These are phyloP conservation scores for Symmetrospora coprosmae DNA, from an alignment of 768 basidiomycete species.

Conservation along the genomic window DNA sequence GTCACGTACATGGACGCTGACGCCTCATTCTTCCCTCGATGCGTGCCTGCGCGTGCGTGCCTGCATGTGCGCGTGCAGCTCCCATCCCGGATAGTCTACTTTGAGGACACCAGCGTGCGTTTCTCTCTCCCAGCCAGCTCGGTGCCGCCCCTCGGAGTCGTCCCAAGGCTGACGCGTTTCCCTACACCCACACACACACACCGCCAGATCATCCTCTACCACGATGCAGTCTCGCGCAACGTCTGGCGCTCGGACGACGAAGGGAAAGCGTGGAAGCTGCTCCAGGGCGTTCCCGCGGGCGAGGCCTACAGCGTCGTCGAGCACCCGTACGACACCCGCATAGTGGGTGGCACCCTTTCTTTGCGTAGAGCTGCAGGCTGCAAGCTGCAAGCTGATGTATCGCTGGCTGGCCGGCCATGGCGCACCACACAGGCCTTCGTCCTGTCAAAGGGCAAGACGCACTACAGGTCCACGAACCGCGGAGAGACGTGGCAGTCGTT, in stretches of 20 bases:
- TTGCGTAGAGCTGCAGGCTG: neutral
- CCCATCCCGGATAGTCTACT: slow-evolving; percentile 45
- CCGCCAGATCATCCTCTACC: slow-evolving; percentile 56
- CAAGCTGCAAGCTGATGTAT: neutral
- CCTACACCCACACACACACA: slow-evolving; percentile 12
- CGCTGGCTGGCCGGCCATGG: neutral
- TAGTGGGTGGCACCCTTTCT: slow-evolving; percentile 42
- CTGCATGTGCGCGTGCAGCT: neutral
- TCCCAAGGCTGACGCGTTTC: neutral
- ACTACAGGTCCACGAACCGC: slow-evolving; percentile 77
- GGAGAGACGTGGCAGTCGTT: slow-evolving; percentile 80
- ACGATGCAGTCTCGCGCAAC: slow-evolving; percentile 55
- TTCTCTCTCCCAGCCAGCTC: neutral
- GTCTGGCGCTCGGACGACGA: slow-evolving; percentile 73
- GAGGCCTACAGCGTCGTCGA: slow-evolving; percentile 58
- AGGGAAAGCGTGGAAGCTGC: slow-evolving; percentile 54
- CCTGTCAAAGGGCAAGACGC: slow-evolving; percentile 55
- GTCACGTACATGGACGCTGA: too few species aligned
- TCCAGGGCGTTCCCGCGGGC: slow-evolving; percentile 46
- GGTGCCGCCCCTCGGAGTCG: too few species aligned
- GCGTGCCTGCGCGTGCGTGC: neutral
- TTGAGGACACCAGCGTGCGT: slow-evolving; percentile 76
- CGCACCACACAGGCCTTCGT: slow-evolving; percentile 57
- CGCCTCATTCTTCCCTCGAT: neutral
- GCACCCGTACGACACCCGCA: slow-evolving; percentile 70